Percentiles rank a stretch among this genome's conserved stretches.
These are phyloP conservation scores for Pyropia yezoensis DNA, from an alignment of 23 red algal species.

Conservation along the genomic window DNA sequence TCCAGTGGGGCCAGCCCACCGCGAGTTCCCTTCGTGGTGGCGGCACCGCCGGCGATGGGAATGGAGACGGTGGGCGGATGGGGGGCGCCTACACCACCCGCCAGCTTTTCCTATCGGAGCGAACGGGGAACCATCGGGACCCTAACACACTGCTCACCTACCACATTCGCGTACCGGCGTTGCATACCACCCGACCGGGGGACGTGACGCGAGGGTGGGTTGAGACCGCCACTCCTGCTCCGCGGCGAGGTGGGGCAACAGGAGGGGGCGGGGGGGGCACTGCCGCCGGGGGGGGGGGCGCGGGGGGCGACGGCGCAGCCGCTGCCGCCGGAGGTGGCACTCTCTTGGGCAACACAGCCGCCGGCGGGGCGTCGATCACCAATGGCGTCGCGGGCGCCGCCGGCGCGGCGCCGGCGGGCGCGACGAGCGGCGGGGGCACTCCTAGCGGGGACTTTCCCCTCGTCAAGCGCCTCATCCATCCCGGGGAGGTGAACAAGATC, in stretches of 20 bases:
- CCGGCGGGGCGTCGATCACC: not conserved
- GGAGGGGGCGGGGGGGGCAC: no score
- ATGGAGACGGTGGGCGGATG: not conserved
- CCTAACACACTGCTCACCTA: slow-evolving; percentile 70
- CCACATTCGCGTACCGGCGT: slow-evolving; percentile 28
- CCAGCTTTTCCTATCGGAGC: slow-evolving; percentile 56
- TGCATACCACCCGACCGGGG: slow-evolving; percentile 40
- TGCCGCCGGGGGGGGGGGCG: no score
- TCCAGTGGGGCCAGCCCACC: slow-evolving; percentile 44
- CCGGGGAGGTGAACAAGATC: slow-evolving; percentile 81
- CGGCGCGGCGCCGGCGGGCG: slow-evolving; percentile 1
- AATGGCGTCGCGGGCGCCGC: not conserved
- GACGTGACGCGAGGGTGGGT: slow-evolving; percentile 60
- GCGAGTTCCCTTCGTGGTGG: slow-evolving; percentile 7
- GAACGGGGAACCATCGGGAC: slow-evolving; percentile 60
- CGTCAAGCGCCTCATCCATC: slow-evolving; percentile 75
- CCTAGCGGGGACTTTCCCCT: slow-evolving; percentile 45
- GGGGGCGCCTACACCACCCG: slow-evolving; percentile 17
- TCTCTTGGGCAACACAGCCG: not conserved
- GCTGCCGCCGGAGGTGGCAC: no score
- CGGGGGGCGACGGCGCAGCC: no score
- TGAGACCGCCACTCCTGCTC: slow-evolving; percentile 7
- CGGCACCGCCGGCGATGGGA: slow-evolving; percentile 4
- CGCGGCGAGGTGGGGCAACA: not conserved
- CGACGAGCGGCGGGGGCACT: slow-evolving; percentile 27